A percentile compares a stretch with the other conserved stretches of the same genome.
These are phyloP conservation scores for Amanita jacksonii DNA, from an alignment of 768 basidiomycete species.

Conservation along the genomic window DNA sequence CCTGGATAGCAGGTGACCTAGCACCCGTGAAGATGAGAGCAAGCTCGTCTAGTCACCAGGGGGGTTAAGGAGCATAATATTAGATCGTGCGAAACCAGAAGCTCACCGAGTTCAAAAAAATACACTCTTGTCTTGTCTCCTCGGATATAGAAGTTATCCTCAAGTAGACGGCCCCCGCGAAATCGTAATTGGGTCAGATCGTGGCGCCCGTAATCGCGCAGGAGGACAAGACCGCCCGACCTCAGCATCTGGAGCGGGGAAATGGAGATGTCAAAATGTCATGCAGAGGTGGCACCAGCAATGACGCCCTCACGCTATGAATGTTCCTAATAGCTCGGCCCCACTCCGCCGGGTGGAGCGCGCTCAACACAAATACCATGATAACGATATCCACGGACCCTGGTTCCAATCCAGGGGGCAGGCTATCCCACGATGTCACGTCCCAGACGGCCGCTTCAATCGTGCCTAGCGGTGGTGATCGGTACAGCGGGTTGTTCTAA, in stretches of 20 bases:
- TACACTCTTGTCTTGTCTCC: slow-evolving; percentile 98
- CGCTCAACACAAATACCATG: slow-evolving; percentile 91
- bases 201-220: slow-evolving; percentile 92
- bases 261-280: not conserved
- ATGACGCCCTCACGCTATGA: slow-evolving; percentile 49
- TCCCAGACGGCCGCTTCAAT: slow-evolving; percentile 89
- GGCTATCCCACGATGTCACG: slow-evolving; percentile 49
- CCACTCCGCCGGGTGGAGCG: slow-evolving; percentile 94
- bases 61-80: not conserved
- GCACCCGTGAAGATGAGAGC: slow-evolving; percentile 71
- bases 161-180: slow-evolving; percentile 77
- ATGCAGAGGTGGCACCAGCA: too few relatives aligned
- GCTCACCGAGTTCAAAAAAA: slow-evolving; percentile 82
- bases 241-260: slow-evolving; percentile 61
- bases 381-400: slow-evolving; percentile 79
- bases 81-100: not conserved
- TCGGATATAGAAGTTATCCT: slow-evolving; percentile 92
- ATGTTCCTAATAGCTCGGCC: slow-evolving; percentile 70
- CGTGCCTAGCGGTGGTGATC: slow-evolving; percentile 52
- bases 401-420: slow-evolving; percentile 56
- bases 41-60: slow-evolving; percentile 50
- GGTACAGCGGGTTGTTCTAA: slow-evolving; percentile 68
- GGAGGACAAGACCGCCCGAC: slow-evolving; percentile 73
- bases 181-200: slow-evolving; percentile 94
- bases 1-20: slow-evolving; percentile 24